Conservation (phyloP, 495 filamentous ascomycete species). For the Aspergillus taichungensis region DNA sequence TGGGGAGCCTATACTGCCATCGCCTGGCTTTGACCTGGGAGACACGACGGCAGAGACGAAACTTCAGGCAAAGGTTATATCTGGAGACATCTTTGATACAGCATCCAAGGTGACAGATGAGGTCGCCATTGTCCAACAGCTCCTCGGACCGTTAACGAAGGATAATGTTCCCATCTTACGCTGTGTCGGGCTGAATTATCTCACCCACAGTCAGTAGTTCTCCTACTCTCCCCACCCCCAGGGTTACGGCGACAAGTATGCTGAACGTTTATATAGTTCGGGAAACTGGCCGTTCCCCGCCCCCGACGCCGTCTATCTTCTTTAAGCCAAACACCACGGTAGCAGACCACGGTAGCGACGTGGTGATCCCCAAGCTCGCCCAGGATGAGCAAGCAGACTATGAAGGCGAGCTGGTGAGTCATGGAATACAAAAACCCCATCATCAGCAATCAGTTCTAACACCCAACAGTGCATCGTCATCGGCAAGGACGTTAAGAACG, state of each 20-base stretch:
- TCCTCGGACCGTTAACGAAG: conserved; percentile 27
- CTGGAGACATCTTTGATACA: conserved; percentile 33
- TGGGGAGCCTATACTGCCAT: conserved; percentile 41
- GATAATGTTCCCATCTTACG: conserved; percentile 29
- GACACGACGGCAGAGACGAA: conserved; percentile 24
- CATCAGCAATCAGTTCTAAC: not conserved
- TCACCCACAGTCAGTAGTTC: conserved; percentile 23
- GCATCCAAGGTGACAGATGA: conserved; percentile 26
- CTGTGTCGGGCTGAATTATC: conserved; percentile 34
- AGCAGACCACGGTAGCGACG: conserved; percentile 28
- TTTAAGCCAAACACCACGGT: conserved; percentile 41
- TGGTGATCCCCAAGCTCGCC: conserved; percentile 30
- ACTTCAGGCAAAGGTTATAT: conserved; percentile 30
- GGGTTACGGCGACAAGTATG: no score
- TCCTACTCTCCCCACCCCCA: no score
- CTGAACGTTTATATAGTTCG: conserved; percentile 25
- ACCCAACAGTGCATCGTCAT: conserved; percentile 22
- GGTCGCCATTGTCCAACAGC: conserved; percentile 23
- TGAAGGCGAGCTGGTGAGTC: conserved; percentile 32
- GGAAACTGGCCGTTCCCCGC: conserved; percentile 39
- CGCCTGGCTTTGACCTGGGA: conserved; percentile 30
- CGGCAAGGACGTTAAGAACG: conserved; percentile 36
- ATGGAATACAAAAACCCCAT: not conserved
- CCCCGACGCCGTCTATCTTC: conserved; percentile 42
- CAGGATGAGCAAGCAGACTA: no score